Evolutionary conservation across 2,329 filamentous ascomycete genomes (phyloP), one percentile per base, ranked within the genome.

Genomic region (Aspergillus sp.): DNA sequence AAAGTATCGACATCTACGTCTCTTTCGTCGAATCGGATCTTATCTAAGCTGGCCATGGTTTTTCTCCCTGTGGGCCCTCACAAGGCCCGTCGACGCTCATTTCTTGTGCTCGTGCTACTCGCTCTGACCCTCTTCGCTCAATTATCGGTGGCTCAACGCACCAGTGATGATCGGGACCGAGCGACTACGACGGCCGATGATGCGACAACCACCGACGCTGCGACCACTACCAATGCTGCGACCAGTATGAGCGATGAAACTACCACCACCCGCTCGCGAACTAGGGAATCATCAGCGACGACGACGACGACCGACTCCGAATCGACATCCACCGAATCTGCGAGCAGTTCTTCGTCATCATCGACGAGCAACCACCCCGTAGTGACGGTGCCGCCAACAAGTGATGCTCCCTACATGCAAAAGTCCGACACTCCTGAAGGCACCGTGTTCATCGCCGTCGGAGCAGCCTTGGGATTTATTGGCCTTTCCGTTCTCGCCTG

Each of bases 391-490:
- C 95, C 95, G 7, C 90, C 92, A 26, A 96, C 91, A 3, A 83
- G 85, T 45, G 86, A 89, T 70, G 95, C 95, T 5, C 92, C 94
- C 16, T 99, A 91, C 73, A 96, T 98, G 91, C 89, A 93, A 71
- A 87, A 89, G 69, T 96, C 92, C 0, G 88, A 79, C 55, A 82
- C 93, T 11, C 95, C 95, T 2, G 90, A 98, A 70, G 95, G 95
- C 56, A 97, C 94, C 4, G 90, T 99, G 60, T 99, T 99, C 79
- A 99, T 99, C 69, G 90, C 88, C 22, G 95, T 98, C 1, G 95
- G 95, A 50, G 90, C 92, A 26, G 89, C 92, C 29, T 85, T 99
- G 6, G 95, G 91, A 16, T 89, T 92, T 65, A 86, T 97, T 64
- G 91, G 87, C 11, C 80, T 92, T 9, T 87, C 87, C n/a, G 86